Conservation (phyloP, 176 grass and related monocot species). For the Thinopyrum elongatum region DNA sequence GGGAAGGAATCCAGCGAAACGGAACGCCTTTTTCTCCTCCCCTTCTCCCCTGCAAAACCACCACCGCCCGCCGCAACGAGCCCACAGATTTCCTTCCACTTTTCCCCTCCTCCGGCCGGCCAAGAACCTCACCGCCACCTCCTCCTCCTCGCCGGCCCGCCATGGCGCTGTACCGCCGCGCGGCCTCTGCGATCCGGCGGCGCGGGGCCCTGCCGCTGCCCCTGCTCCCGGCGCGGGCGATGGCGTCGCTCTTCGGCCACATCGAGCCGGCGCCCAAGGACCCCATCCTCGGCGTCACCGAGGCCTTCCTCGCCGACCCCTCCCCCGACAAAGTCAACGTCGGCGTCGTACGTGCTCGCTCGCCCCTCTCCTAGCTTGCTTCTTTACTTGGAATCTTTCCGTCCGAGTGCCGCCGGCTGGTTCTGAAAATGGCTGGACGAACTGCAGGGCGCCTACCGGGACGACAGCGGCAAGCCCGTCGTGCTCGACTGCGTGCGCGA, state of each 20-base stretch:
- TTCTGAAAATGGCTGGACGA: not conserved
- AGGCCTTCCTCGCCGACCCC: conserved; percentile 92
- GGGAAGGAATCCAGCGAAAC: not conserved
- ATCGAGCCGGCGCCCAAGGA: conserved; percentile 92
- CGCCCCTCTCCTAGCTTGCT: accelerated
- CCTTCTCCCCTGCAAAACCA: not conserved
- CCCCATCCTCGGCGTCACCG: conserved; percentile 96
- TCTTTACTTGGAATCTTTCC: not conserved
- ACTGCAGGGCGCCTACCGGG: conserved; percentile 87
- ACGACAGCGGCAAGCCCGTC: conserved; percentile 81
- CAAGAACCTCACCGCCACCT: not conserved
- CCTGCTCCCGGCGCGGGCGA: conserved; percentile 37
- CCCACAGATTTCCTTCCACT: not conserved
- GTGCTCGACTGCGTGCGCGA: conserved; percentile 90
- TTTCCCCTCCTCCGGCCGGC: not conserved
- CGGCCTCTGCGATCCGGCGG: conserved; percentile 28
- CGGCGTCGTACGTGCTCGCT: conserved; percentile 58
- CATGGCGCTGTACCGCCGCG: conserved; percentile 50
- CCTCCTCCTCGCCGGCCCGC: not conserved
- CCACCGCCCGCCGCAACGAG: not conserved
- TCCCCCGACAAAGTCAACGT: conserved; percentile 85
- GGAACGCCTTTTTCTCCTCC: not conserved
- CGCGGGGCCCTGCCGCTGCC: not conserved
- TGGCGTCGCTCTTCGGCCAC: conserved; percentile 76
- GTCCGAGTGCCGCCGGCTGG: conserved; percentile 19